phyloP scores from a whole-genome alignment of 2,329 filamentous ascomycete genomes.

The Sporothrix mexicana region DNA sequence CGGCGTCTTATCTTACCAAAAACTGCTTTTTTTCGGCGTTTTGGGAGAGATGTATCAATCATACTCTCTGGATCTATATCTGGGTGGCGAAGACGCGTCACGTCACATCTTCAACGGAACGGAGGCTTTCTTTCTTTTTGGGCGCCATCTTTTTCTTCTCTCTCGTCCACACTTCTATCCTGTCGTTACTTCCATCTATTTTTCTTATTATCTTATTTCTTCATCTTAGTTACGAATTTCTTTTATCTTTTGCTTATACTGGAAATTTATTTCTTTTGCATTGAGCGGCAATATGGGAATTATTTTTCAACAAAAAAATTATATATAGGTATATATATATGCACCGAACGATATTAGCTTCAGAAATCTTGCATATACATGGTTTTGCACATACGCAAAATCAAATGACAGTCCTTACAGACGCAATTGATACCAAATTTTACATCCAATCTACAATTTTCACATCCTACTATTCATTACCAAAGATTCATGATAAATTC shows the following conservation, averaged over 20 bases:
- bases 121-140: neutral
- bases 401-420: neutral
- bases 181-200: neutral
- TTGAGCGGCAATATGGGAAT: neutral
- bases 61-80: conserved; percentile 22
- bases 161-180: neutral
- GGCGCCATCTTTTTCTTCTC: neutral
- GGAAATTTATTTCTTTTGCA: neutral
- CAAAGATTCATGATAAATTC: neutral
- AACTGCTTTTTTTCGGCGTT: neutral
- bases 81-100: neutral
- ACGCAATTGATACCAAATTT: neutral
- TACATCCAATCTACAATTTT: neutral
- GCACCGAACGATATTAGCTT: neutral
- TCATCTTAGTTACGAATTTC: neutral
- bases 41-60: conserved; percentile 5
- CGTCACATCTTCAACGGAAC: neutral
- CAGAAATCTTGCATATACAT: no score
- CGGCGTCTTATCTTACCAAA: neutral
- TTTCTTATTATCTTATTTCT: no score
- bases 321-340: neutral
- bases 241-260: neutral
- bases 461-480: no score
- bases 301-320: neutral
- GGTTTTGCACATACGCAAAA: neutral